Evolutionary conservation across 257 asterid genomes (phyloP).

Genomic region (Scutellaria galericulata): DNA sequence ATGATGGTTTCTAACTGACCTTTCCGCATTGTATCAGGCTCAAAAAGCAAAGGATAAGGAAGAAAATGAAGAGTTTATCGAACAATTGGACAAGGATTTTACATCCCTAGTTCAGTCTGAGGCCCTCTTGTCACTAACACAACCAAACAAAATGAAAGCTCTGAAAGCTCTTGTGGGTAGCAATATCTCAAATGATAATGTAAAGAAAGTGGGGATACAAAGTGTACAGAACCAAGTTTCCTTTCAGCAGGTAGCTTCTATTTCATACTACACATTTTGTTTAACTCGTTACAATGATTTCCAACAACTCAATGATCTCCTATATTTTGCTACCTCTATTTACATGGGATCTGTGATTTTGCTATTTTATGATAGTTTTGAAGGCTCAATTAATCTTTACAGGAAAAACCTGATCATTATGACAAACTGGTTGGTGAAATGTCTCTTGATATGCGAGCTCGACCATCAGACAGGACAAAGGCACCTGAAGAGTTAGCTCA

Average conservation of each 20-base stretch:
- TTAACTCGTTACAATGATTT: conserved; percentile 10
- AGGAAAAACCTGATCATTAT: conserved; percentile 86
- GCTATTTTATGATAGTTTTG: conserved; percentile 24
- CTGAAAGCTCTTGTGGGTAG: conserved; percentile 67
- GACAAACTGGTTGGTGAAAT: conserved; percentile 76
- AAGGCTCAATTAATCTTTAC: conserved; percentile 33
- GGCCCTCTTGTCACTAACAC: conserved; percentile 72
- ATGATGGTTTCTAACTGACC: conserved; percentile 23
- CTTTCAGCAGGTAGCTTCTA: conserved; percentile 49
- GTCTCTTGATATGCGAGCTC: conserved; percentile 86
- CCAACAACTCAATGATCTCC: not conserved
- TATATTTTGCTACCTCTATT: conserved; percentile 1
- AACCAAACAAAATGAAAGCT: conserved; percentile 80
- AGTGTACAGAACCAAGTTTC: conserved; percentile 43
- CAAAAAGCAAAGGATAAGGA: conserved; percentile 94
- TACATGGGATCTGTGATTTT: conserved; percentile 5
- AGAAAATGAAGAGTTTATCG: conserved; percentile 70
- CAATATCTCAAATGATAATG: conserved; percentile 47
- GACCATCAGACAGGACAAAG: conserved; percentile 90
- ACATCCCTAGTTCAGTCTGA: conserved; percentile 74
- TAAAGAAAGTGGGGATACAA: conserved; percentile 48
- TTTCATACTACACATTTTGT: not conserved
- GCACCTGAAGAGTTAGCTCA: conserved; percentile 93
- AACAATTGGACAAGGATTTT: conserved; percentile 82
- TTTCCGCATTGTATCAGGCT: conserved; percentile 56